Conservation (phyloP, 352 stramenopile species). For the Vaucheria bursata region DNA sequence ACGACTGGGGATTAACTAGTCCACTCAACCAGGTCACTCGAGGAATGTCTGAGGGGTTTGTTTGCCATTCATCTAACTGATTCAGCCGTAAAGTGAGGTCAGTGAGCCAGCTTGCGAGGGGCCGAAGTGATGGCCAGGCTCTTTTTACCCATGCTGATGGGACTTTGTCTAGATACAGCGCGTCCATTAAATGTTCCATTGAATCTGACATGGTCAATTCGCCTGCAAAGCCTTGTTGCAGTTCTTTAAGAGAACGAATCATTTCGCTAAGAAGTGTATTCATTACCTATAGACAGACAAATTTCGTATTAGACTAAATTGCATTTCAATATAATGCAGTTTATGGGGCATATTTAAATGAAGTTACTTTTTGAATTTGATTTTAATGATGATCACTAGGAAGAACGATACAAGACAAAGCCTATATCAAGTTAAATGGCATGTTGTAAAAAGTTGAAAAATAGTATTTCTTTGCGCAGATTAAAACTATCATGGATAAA, state of each 20-base stretch:
- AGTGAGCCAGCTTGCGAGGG: constrained; percentile 79
- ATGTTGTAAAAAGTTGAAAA: no score
- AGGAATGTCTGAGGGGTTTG: constrained; percentile 84
- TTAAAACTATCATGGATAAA: no score
- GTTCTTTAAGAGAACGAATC: constrained; percentile 84
- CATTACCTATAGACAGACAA: no score
- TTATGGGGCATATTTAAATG: no score
- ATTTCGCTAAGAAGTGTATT: constrained; percentile 89
- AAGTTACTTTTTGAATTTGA: no score
- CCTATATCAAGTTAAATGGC: no score
- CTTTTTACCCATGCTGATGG: constrained; percentile 85
- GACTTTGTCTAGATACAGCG: constrained; percentile 73
- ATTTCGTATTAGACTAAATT: no score
- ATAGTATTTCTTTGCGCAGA: no score
- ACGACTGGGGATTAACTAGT: constrained; percentile 89
- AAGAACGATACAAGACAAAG: no score
- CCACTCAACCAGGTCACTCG: constrained; percentile 87
- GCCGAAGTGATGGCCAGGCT: constrained; percentile 79
- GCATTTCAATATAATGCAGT: no score
- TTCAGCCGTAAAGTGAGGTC: constrained; percentile 80
- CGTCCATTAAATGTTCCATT: constrained; percentile 88
- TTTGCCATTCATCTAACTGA: constrained; percentile 90
- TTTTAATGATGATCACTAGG: no score
- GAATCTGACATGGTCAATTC: constrained; percentile 94
- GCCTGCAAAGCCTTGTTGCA: constrained; percentile 89